Evolutionary conservation across 2,329 filamentous ascomycete species (phyloP).

Genomic region (Aschersonia sp.): DNA sequence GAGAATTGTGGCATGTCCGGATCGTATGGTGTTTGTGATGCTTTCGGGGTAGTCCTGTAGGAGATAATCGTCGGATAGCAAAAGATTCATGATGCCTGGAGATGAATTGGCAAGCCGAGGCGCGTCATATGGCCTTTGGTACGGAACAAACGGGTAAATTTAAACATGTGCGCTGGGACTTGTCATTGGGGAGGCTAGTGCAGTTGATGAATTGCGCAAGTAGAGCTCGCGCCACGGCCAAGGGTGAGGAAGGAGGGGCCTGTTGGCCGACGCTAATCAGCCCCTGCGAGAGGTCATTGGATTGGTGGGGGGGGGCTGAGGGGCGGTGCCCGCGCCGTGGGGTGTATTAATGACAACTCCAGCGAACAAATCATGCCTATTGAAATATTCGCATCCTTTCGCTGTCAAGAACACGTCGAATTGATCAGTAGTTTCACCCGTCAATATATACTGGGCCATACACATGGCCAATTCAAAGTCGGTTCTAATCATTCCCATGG

Average conservation of each 20-base stretch:
- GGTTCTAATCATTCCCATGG: slow-evolving; percentile 3
- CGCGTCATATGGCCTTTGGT: not conserved
- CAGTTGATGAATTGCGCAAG: too few species aligned
- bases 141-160: not conserved
- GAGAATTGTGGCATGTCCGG: slow-evolving; percentile 49
- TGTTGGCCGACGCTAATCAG: too few species aligned
- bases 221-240: too few species aligned
- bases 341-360: too few species aligned
- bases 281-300: too few species aligned
- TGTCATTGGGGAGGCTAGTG: not conserved
- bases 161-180: not conserved
- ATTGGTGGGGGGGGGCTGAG: too few species aligned
- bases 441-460: not conserved
- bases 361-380: too few species aligned
- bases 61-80: slow-evolving; percentile 48
- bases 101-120: not conserved
- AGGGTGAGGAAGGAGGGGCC: too few species aligned
- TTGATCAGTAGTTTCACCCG: too few species aligned
- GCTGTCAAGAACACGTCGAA: too few species aligned
- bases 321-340: too few species aligned
- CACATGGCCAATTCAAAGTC: slow-evolving; percentile 44
- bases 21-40: slow-evolving; percentile 74
- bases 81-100: slow-evolving; percentile 35
- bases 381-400: too few species aligned
- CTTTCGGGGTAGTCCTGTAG: slow-evolving; percentile 79